Evolutionary conservation across 257 asterid species (phyloP).

Genomic region (Ophiorrhiza pumila): DNA sequence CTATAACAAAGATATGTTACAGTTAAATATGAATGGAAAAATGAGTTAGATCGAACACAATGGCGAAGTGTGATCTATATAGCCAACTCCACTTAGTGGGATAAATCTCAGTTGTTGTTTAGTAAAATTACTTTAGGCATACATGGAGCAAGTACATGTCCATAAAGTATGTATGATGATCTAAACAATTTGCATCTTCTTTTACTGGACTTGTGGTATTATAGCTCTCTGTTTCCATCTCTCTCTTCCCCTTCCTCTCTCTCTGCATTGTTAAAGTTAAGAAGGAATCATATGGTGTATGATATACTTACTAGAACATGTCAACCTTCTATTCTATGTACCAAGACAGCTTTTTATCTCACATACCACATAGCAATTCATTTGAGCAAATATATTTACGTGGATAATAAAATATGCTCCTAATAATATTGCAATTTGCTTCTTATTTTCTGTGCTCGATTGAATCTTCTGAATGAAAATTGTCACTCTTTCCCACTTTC

Average conservation of each 20-base stretch:
- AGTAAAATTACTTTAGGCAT: not conserved
- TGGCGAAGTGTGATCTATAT: no score
- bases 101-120: no score
- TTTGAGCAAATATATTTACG: not conserved
- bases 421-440: not conserved
- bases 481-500: not conserved
- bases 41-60: no score
- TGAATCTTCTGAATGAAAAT: not conserved
- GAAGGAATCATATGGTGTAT: not conserved
- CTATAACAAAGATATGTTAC: no score
- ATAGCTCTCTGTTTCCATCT: not conserved
- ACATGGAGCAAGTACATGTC: not conserved
- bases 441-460: not conserved
- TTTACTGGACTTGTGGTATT: not conserved
- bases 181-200: not conserved
- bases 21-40: no score
- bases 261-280: not conserved
- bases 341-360: no score
- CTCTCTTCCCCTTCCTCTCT: not conserved
- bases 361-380: not conserved
- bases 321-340: no score
- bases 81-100: no score
- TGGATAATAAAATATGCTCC: not conserved
- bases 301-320: not conserved
- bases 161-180: not conserved